Base-by-base conservation (phyloP, 2,329 filamentous ascomycete genomes). In the Biscogniauxia mediterranea region DNA sequence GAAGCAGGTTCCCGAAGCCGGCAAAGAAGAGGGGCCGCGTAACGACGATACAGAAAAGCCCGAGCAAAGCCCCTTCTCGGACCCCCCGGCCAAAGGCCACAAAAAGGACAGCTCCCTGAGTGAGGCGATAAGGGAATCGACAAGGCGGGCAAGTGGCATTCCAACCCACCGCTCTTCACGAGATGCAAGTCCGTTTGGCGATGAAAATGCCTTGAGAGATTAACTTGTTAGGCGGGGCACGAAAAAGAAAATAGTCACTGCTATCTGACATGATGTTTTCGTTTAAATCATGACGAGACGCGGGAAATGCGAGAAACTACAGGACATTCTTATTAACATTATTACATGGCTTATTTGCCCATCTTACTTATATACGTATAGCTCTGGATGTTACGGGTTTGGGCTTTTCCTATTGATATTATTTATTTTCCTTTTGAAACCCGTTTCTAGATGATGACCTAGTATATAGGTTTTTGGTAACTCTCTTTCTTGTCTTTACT, bases 21-120 rank as follows among this genome's bases (percentile, higher is more conserved):
- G 26, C 9, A 55, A 32, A 51, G 38, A 21, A 62, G 52, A 53
- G 6, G 38, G 50, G 8, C 55, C 8, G 42, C 42, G 8, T 52
- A 80, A 82, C 19, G 80, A 82, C 15, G 80, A 83, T 56, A 81
- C 83, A 2, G 79, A 82, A 1, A 69, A 73, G 2, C 66, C 77
- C n/a, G 81, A 85, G 61, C 80, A 85, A 67, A 81, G 85, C 0
- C 85, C 86, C 0, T 89, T 89, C 70, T 80, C 81, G 7, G 86
- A 88, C 63, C 85, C 84, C 1, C 80, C 82, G 1, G 68, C 46
- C 70, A 57, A 67, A 66, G 57, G 66, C 67, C 67, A 76, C 57
- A 70, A 75, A 61, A 82, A 78, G 64, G 77, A 76, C 13, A 78
- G 77, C 13, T 82, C 78, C 52, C 76, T 88, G 13, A 83, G 83